Base-by-base conservation (phyloP, 73 alveolate genomes). In the Paramecium octaurelia region DNA sequence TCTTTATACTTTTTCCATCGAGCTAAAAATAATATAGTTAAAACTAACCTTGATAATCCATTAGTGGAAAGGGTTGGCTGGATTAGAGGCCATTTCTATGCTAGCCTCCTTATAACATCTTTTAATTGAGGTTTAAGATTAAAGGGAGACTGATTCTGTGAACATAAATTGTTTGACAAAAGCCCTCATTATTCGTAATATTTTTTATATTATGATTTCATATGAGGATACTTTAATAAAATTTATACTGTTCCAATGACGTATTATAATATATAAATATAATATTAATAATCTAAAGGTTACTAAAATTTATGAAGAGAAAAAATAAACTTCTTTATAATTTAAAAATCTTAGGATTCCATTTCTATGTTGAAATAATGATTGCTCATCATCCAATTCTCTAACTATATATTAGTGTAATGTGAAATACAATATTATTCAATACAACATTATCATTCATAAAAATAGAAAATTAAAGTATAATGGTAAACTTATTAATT, bases 31-130 rank as follows among this genome's bases (percentile, higher is more conserved):
- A 64, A 6, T 31, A 64, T 10, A 6, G 4, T 64, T 31, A 64
- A 48, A 64, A 64, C 84, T 64, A 54, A 64, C 84, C 84, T 64
- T 64, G 6, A 64, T 14, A 64, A 64, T 31, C 84, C 84, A 64
- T 64, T 64, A 34, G 24, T 64, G 84, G 12, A 64, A 64, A 11
- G 84, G 84, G 24, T 64, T 64, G 14, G 21, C n/a, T 27, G 84
- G 84, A 64, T 64, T 64, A 4, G 54, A 1, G 6, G 84, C 84
- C 84, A 64, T 64, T 64, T 64, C 84, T 64, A 64, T 8, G 3
- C 50, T 64, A 27, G 84, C 84, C 1, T 64, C 84, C 14, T 64
- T 64, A 27, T 31, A 64, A 34, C 46, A 34, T 64, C 46, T 64
- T 64, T 64, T 64, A 6, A 64, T 27, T 64, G 2, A 12, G 16